These are phyloP conservation scores for Pythium plurisporium DNA, from an alignment of 352 stramenopile genomes.

Conservation along the genomic window DNA sequence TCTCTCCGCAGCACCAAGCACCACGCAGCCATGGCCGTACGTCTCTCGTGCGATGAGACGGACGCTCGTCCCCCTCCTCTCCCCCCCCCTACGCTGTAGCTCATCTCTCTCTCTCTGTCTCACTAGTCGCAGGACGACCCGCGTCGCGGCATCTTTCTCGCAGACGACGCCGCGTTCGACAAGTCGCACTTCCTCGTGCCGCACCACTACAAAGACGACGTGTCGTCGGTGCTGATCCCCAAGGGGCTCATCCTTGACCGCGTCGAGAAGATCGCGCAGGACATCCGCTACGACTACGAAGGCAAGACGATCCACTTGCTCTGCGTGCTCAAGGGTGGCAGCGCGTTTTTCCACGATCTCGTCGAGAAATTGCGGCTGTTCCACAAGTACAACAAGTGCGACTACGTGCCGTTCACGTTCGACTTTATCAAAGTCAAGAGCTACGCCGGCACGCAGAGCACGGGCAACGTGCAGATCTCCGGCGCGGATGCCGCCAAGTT, in stretches of 20 bases:
- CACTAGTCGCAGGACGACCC: slow-evolving; percentile 21
- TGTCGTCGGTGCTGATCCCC: slow-evolving; percentile 88
- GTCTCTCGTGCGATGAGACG: neutral
- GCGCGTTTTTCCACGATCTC: slow-evolving; percentile 87
- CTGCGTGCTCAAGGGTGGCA: slow-evolving; percentile 90
- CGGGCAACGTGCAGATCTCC: slow-evolving; percentile 90
- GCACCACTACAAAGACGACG: slow-evolving; percentile 71
- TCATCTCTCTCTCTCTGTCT: neutral
- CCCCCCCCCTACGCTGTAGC: neutral
- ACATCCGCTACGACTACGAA: slow-evolving; percentile 88
- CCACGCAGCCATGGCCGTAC: slow-evolving; percentile 26
- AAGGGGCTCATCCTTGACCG: slow-evolving; percentile 88
- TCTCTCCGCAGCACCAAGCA: neutral
- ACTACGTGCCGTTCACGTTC: slow-evolving; percentile 90
- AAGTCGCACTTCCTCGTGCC: slow-evolving; percentile 80
- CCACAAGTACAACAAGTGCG: slow-evolving; percentile 86
- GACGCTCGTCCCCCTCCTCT: too few relatives aligned
- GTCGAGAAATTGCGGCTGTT: slow-evolving; percentile 80
- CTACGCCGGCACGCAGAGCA: slow-evolving; percentile 91
- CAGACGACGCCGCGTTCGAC: slow-evolving; percentile 53
- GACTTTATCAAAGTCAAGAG: slow-evolving; percentile 95
- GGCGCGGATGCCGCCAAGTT: slow-evolving; percentile 84
- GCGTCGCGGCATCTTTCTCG: slow-evolving; percentile 52
- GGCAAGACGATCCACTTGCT: slow-evolving; percentile 89
- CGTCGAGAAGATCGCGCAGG: slow-evolving; percentile 89